Percentiles rank a stretch among this genome's conserved stretches.
Evolutionary conservation across 164 flowering plant species (phyloP).

Genomic region (Hamamelis virginiana): DNA sequence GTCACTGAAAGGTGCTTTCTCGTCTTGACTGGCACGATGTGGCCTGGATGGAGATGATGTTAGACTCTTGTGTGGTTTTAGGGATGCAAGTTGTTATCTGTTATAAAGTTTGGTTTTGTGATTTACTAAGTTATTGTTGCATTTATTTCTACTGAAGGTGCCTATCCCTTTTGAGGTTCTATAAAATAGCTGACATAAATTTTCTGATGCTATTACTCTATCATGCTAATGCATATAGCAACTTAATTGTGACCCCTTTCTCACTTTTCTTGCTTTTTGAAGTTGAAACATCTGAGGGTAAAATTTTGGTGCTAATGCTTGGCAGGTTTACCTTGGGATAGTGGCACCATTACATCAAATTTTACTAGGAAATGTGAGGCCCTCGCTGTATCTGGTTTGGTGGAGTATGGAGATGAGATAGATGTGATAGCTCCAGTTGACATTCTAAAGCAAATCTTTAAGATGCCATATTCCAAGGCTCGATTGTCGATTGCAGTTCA

Average conservation of each 20-base stretch:
- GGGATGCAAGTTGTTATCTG: too few relatives aligned
- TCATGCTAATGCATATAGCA: neutral
- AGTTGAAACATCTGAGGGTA: neutral
- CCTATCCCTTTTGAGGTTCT: neutral
- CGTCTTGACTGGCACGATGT: too few relatives aligned
- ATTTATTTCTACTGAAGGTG: too few relatives aligned
- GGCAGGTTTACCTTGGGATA: conserved; percentile 59
- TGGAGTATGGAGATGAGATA: conserved; percentile 89
- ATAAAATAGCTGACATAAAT: neutral
- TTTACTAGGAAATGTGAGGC: conserved; percentile 81
- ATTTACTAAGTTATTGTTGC: too few relatives aligned
- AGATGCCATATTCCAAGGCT: conserved; percentile 93
- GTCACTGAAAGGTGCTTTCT: too few relatives aligned
- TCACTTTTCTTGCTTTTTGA: neutral
- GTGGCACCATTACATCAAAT: conserved; percentile 50
- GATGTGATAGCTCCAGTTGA: conserved; percentile 94
- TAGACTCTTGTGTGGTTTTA: too few relatives aligned
- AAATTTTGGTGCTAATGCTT: neutral
- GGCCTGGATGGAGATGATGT: too few relatives aligned
- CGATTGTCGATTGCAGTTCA: conserved; percentile 88
- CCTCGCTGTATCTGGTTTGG: conserved; percentile 91
- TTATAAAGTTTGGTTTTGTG: too few relatives aligned
- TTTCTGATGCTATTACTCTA: neutral
- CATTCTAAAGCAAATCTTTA: conserved; percentile 93
- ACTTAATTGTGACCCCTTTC: neutral